phyloP scores from a whole-genome alignment of 139 green algal genomes.

The Tetradesmus obliquus region DNA sequence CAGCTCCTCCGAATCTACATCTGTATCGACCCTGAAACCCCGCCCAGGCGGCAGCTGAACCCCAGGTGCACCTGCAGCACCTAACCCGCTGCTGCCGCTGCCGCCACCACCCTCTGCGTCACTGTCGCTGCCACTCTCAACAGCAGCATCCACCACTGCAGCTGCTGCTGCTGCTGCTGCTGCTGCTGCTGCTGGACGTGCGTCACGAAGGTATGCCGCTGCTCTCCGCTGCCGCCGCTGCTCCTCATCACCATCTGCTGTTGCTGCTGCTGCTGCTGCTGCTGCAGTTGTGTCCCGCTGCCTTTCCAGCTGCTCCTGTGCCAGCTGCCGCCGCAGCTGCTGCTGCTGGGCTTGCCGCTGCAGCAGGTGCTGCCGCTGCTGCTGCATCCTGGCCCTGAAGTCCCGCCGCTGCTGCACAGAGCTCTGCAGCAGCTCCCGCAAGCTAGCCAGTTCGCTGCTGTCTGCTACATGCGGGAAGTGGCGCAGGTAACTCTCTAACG shows the following conservation, averaged over 20 bases:
- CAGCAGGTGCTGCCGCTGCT: neutral
- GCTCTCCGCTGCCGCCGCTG: slow-evolving; percentile 1
- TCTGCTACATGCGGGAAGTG: slow-evolving; percentile 48
- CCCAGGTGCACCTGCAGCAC: neutral
- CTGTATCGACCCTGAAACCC: slow-evolving; percentile 29
- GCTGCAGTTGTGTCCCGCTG: slow-evolving; percentile 4
- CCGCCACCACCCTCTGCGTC: neutral
- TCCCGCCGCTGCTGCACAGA: slow-evolving; percentile 42
- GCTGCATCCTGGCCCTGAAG: neutral
- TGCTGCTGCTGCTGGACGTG: slow-evolving; percentile 21
- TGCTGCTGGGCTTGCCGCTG: slow-evolving; percentile 28
- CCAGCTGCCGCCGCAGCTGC: neutral
- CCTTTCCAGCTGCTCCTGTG: slow-evolving; percentile 28
- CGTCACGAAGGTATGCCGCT: neutral
- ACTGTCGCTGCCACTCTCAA: neutral
- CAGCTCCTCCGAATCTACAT: slow-evolving; percentile 27
- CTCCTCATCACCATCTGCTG: neutral
- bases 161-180: slow-evolving; percentile 12
- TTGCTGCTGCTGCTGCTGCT: slow-evolving; percentile 3
- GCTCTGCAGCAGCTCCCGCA: slow-evolving; percentile 46
- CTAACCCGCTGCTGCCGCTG: slow-evolving; percentile 1
- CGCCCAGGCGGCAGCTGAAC: neutral
- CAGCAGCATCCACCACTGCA: neutral
- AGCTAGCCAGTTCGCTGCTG: slow-evolving; percentile 13
- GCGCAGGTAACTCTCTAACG: slow-evolving; percentile 44